Evolutionary conservation across 164 flowering plant species (phyloP), one percentile per base, ranked within the genome.

Genomic region (Umbilicus rupestris): DNA sequence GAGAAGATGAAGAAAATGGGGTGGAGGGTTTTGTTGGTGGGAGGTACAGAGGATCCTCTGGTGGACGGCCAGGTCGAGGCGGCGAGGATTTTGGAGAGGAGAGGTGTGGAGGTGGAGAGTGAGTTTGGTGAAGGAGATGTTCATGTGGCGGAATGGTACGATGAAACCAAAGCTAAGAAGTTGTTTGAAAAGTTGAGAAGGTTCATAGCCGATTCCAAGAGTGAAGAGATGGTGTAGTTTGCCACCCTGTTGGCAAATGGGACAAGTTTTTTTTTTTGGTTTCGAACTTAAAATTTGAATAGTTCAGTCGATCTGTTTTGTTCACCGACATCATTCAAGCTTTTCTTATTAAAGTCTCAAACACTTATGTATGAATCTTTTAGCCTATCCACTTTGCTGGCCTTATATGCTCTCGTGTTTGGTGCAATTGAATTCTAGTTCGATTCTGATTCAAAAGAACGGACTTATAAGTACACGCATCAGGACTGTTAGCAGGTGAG

Each of bases 11-110:
- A 65, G 26, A 1, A 0, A 65, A 11, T 74, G 44, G 77, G 72
- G 17, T 68, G 69, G 68, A 65, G 39, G 69, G 66, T 76, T 28
- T 37, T 79, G 68, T 76, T 81, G 31, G 69, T 24, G 17, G 87
- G 75, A 3, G 63, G 66, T 29, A 68, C 66, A 16, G 80, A 75
- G 30, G 84, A 81, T 42, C 75, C 77, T 3, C 47, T 79, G 57
- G 24, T 73, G 9, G 84, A 81, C 42, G 73, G 77, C 19, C 81
- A 76, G 69, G 33, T 47, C 24, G 73, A 70, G 65, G 10, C 73
- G 8, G 79, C 62, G 46, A 62, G 66, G 70, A 33, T 72, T 73
- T 16, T 78, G 74, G 63, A 71, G 63, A 50, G n/a, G 45, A 69
- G 68, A 29, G 79, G 81, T 7, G 70, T 69, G n/a, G 15, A 44